Percentiles rank a stretch among this genome's conserved stretches.
Evolutionary conservation across 164 flowering plant species (phyloP).

Genomic region (Vitis cinerea): DNA sequence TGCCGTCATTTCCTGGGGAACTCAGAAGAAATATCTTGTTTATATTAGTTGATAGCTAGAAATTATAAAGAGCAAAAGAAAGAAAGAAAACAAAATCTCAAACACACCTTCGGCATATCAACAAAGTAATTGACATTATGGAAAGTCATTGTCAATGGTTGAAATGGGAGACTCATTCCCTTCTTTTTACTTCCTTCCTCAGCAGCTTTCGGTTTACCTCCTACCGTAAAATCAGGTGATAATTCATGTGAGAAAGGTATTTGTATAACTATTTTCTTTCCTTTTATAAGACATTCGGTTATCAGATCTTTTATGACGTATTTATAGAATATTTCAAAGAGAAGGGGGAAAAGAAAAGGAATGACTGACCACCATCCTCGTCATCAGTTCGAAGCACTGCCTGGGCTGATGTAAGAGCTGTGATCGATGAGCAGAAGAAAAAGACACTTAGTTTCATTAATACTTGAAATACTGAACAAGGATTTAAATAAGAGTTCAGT

Average conservation of each 20-base stretch:
- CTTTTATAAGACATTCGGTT: too few relatives aligned
- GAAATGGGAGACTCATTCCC: constrained; percentile 95
- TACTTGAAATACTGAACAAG: background rate
- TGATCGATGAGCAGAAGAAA: background rate
- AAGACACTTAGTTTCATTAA: background rate
- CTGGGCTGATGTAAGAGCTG: constrained; percentile 61
- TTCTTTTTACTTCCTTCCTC: constrained; percentile 26
- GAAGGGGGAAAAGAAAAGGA: background rate
- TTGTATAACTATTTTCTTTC: too few relatives aligned
- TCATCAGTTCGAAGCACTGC: constrained; percentile 35
- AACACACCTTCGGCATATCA: constrained; percentile 82
- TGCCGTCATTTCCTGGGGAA: constrained; percentile 60
- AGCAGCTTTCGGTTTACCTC: constrained; percentile 5
- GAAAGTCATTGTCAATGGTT: constrained; percentile 80
- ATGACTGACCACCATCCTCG: constrained; percentile 26
- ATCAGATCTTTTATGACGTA: background rate
- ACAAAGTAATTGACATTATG: constrained; percentile 83
- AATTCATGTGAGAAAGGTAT: background rate
- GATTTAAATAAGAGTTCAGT: background rate
- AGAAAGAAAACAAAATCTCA: background rate
- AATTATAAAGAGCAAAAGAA: background rate
- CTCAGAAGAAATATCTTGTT: background rate
- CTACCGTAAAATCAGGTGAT: constrained; percentile 26
- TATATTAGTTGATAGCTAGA: background rate
- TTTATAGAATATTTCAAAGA: background rate